Evolutionary conservation across 441 rosid genomes (phyloP).

Genomic region (Syzygium malaccense): DNA sequence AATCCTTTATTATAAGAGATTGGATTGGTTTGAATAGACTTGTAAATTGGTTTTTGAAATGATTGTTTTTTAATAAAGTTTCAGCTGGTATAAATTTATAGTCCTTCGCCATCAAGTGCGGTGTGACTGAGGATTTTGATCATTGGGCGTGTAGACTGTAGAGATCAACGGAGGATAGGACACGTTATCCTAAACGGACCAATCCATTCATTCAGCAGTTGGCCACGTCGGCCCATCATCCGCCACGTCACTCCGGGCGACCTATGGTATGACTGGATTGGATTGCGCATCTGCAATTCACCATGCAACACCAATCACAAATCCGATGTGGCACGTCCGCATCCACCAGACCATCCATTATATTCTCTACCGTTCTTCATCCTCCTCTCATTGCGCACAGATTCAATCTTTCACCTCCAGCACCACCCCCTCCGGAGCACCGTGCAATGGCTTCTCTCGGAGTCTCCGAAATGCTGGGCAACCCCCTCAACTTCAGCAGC

Average conservation of each 20-base stretch:
- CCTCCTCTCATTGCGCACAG: not conserved
- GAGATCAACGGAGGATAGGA: not conserved
- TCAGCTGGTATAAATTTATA: not conserved
- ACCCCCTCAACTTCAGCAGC: conserved; percentile 54
- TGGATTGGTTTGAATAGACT: not conserved
- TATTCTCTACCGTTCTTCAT: conserved; percentile 24
- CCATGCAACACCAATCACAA: conserved; percentile 21
- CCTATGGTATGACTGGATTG: conserved; percentile 52
- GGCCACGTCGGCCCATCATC: conserved; percentile 37
- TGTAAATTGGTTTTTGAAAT: not conserved
- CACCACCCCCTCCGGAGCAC: not conserved
- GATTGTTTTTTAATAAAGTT: not conserved
- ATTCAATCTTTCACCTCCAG: not conserved
- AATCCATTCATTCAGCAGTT: not conserved
- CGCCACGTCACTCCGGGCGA: conserved; percentile 29
- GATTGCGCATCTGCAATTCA: conserved; percentile 34
- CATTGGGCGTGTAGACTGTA: not conserved
- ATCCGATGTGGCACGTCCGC: conserved; percentile 40
- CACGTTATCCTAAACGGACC: not conserved
- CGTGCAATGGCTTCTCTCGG: conserved; percentile 63
- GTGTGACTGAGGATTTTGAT: not conserved
- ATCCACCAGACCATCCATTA: conserved; percentile 52
- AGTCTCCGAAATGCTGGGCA: conserved; percentile 80
- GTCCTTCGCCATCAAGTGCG: not conserved
- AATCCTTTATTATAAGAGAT: not conserved